Conservation (phyloP, 441 rosid species). For the Populus hybrid region DNA sequence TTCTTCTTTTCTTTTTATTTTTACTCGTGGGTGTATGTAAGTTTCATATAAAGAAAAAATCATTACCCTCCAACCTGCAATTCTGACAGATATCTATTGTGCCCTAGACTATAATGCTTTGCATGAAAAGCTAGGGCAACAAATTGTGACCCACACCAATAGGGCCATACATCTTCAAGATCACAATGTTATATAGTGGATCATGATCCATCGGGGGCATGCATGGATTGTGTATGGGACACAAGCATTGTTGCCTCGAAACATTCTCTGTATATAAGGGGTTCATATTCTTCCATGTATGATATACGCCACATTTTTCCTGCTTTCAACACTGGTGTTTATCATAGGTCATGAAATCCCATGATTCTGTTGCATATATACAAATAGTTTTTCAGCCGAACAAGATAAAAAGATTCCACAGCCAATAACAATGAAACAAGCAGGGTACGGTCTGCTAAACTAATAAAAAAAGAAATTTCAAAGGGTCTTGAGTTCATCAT, state of each 20-base stretch:
- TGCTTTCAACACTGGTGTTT: conserved; percentile 12
- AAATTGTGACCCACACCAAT: background rate
- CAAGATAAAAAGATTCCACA: conserved; percentile 8
- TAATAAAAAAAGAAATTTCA: background rate
- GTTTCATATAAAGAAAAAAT: background rate
- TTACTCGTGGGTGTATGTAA: background rate
- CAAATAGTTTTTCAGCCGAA: conserved; percentile 13
- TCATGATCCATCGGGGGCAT: background rate
- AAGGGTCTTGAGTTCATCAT: conserved; percentile 16
- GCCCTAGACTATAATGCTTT: background rate
- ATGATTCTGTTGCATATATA: conserved; percentile 24
- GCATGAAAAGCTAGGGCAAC: background rate
- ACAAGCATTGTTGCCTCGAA: conserved; percentile 1
- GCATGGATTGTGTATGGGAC: conserved; percentile 10
- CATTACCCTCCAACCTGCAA: background rate
- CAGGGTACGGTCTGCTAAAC: conserved; percentile 8
- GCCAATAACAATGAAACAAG: conserved; percentile 16
- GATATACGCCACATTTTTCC: conserved; percentile 17
- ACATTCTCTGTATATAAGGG: background rate
- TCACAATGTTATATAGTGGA: background rate
- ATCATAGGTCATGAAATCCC: conserved; percentile 17
- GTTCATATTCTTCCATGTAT: background rate
- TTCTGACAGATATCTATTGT: background rate
- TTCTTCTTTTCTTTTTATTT: background rate
- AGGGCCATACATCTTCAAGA: background rate